Evolutionary conservation across 2,329 filamentous ascomycete genomes (phyloP).

Genomic region (Arthrobotrys megalospora): DNA sequence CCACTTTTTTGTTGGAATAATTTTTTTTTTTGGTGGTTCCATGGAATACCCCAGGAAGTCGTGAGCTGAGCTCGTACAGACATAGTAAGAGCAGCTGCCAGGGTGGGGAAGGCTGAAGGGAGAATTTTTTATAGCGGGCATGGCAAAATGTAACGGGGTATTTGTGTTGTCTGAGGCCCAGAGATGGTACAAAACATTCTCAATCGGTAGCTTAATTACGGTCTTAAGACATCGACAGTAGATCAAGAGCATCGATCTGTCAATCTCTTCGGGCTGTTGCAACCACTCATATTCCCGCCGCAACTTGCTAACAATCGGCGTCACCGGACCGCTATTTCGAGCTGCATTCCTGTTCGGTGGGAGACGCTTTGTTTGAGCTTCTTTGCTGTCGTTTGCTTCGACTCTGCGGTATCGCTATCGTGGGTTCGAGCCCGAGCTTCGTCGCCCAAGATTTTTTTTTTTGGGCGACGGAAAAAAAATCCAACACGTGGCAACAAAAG

Average conservation of each 20-base stretch:
- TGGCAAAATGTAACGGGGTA: not conserved
- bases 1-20: not conserved
- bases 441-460: conserved; percentile 17
- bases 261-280: not conserved
- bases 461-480: conserved; percentile 16
- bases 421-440: conserved; percentile 38
- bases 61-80: not conserved
- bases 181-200: not conserved
- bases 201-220: not conserved
- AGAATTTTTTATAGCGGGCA: no score
- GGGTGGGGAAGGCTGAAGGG: conserved; percentile 16
- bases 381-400: not conserved
- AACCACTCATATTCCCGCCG: not conserved
- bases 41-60: not conserved
- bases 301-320: not conserved
- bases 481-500: conserved; percentile 34
- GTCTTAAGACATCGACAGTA: not conserved
- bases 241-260: not conserved
- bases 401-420: not conserved
- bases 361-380: not conserved
- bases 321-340: not conserved
- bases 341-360: not conserved
- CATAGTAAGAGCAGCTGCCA: not conserved
- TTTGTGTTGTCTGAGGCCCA: not conserved
- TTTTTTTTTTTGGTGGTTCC: not conserved